Evolutionary conservation across 768 basidiomycete species (phyloP).

Genomic region (Kwoniella sp.): DNA sequence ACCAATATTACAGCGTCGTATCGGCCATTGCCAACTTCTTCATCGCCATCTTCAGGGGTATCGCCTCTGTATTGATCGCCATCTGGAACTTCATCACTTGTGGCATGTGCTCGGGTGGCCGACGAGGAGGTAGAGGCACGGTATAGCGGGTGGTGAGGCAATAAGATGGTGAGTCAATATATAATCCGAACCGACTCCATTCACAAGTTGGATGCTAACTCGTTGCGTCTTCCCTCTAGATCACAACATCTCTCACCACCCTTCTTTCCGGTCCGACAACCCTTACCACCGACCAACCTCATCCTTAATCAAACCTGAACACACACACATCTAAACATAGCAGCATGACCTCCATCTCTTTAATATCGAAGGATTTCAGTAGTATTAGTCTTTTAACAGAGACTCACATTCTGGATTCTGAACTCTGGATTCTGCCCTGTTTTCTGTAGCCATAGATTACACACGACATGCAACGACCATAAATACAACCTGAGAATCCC

Average conservation of each 20-base stretch:
- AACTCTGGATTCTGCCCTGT: background rate
- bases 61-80: conserved; percentile 42
- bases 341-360: background rate
- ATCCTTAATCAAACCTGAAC: no score
- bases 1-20: conserved; percentile 16
- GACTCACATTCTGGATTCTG: no score
- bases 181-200: no score
- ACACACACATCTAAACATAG: background rate
- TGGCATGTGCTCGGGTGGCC: conserved; percentile 37
- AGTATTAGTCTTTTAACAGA: background rate
- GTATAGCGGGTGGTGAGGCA: conserved; percentile 42
- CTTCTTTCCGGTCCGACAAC: background rate
- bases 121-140: conserved; percentile 45
- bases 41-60: conserved; percentile 45
- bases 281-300: background rate
- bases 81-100: conserved; percentile 49
- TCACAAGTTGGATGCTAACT: no score
- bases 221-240: conserved; percentile 6
- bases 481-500: background rate
- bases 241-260: conserved; percentile 31
- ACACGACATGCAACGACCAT: conserved; percentile 30
- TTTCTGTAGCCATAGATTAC: conserved; percentile 21
- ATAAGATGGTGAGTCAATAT: conserved; percentile 17
- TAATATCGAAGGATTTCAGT: background rate
- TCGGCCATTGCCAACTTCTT: conserved; percentile 39